phyloP scores from a whole-genome alignment of 2,329 filamentous ascomycete genomes.

The Trichoderma sp. region DNA sequence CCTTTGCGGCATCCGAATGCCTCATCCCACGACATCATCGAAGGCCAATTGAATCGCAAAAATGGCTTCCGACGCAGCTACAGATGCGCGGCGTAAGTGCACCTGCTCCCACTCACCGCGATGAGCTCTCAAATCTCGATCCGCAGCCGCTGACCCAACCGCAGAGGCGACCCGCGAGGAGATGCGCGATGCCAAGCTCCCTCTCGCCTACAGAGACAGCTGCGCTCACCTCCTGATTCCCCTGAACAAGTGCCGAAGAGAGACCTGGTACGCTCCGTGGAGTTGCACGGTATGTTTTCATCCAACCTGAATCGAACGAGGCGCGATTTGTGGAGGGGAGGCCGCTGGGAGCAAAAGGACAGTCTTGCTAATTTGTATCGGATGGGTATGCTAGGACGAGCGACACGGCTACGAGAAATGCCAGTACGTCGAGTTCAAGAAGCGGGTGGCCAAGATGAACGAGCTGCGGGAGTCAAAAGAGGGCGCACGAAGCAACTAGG shows the following conservation, averaged over 20 bases:
- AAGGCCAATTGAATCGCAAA: conserved; percentile 39
- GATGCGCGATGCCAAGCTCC: conserved; percentile 89
- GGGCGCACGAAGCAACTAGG: conserved; percentile 81
- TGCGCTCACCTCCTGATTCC: conserved; percentile 95
- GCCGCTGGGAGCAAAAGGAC: not conserved
- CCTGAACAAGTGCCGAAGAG: conserved; percentile 88
- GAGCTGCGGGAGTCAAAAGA: conserved; percentile 85
- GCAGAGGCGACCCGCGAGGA: conserved; percentile 81
- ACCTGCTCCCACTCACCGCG: not conserved
- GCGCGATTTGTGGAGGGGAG: not conserved
- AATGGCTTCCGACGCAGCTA: conserved; percentile 41
- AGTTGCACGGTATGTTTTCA: conserved; percentile 80
- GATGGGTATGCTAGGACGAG: conserved; percentile 67
- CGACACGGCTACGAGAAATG: conserved; percentile 98
- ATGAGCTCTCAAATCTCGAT: not conserved
- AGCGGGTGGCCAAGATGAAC: conserved; percentile 97
- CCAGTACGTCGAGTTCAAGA: conserved; percentile 99
- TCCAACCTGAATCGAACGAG: not conserved
- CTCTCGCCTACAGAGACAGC: conserved; percentile 89
- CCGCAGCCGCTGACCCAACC: not conserved
- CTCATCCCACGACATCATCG: conserved; percentile 22
- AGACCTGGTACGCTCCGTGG: conserved; percentile 95
- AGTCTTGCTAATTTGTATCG: not conserved
- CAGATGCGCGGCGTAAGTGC: conserved; percentile 43
- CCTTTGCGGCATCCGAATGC: conserved; percentile 5